Conservation (phyloP, 805 yeast genomes). For the Yarrowia alimentaria region DNA sequence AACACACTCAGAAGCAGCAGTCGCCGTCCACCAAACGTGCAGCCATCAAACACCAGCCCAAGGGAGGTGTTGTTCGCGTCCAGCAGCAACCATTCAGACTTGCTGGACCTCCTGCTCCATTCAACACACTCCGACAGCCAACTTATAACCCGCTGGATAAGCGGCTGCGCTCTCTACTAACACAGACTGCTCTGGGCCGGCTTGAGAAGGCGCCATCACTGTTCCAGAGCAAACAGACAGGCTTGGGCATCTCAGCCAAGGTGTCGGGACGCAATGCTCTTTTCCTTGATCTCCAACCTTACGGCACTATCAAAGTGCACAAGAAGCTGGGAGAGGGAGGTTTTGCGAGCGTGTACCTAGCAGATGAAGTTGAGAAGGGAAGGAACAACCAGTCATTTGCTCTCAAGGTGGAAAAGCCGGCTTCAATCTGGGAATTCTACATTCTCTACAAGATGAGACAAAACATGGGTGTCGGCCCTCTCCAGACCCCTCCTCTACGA, state of each 20-base stretch:
- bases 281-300: slow-evolving; percentile 9
- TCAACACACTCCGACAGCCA: slow-evolving; percentile 9
- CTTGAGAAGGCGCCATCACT: slow-evolving; percentile 1
- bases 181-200: slow-evolving; percentile 22
- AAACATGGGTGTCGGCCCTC: slow-evolving; percentile 14
- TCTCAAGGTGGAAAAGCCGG: slow-evolving; percentile 62
- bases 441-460: slow-evolving; percentile 58
- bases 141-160: slow-evolving; percentile 26
- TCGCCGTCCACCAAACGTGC: background rate
- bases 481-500: slow-evolving; percentile 1
- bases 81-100: slow-evolving; percentile 18
- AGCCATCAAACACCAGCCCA: background rate
- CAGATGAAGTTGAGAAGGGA: slow-evolving; percentile 50
- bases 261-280: slow-evolving; percentile 14
- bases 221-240: slow-evolving; percentile 16
- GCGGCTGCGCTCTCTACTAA: slow-evolving; percentile 24
- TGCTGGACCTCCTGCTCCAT: slow-evolving; percentile 11
- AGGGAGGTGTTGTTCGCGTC: background rate
- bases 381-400: slow-evolving; percentile 55
- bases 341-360: slow-evolving; percentile 69
- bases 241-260: slow-evolving; percentile 16
- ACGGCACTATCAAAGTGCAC: slow-evolving; percentile 39
- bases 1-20: background rate
- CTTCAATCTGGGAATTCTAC: slow-evolving; percentile 81
- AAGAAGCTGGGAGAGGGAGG: slow-evolving; percentile 77